Conservation (phyloP, 805 yeast species). For the Yamadazyma insecticola region DNA sequence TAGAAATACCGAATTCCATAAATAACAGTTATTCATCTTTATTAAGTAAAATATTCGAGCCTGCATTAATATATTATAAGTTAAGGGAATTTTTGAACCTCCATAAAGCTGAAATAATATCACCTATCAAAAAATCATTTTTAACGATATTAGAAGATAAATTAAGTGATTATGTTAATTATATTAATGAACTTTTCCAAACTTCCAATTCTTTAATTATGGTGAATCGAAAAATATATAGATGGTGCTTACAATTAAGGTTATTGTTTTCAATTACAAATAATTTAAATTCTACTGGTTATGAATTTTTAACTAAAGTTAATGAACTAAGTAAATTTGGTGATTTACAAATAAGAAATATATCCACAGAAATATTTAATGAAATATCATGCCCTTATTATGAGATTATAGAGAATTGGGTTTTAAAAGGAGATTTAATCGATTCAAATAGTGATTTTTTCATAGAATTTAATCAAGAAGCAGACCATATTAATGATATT, state of each 20-base stretch:
- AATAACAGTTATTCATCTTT: slow-evolving; percentile 55
- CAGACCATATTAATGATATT: slow-evolving; percentile 29
- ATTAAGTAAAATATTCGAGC: slow-evolving; percentile 58
- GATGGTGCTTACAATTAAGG: slow-evolving; percentile 54
- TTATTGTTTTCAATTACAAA: slow-evolving; percentile 44
- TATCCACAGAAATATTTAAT: slow-evolving; percentile 42
- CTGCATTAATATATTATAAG: slow-evolving; percentile 59
- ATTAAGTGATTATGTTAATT: slow-evolving; percentile 28
- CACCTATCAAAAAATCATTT: slow-evolving; percentile 63
- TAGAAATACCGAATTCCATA: slow-evolving; percentile 47
- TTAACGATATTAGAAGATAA: slow-evolving; percentile 42
- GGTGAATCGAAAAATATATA: slow-evolving; percentile 40
- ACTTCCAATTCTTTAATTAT: slow-evolving; percentile 21
- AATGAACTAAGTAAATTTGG: slow-evolving; percentile 56
- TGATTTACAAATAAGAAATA: slow-evolving; percentile 45
- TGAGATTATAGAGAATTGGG: slow-evolving; percentile 61
- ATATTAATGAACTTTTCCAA: slow-evolving; percentile 31
- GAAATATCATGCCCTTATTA: slow-evolving; percentile 56
- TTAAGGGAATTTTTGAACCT: slow-evolving; percentile 27
- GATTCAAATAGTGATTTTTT: slow-evolving; percentile 63
- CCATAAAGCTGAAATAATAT: slow-evolving; percentile 20
- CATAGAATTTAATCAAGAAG: slow-evolving; percentile 28
- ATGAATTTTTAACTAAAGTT: slow-evolving; percentile 51
- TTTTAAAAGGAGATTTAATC: slow-evolving; percentile 57
- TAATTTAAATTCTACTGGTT: slow-evolving; percentile 36